A percentile compares a stretch with the other conserved stretches of the same genome.
phyloP scores from a whole-genome alignment of 208 protist species.

The Porcisia deanei region DNA sequence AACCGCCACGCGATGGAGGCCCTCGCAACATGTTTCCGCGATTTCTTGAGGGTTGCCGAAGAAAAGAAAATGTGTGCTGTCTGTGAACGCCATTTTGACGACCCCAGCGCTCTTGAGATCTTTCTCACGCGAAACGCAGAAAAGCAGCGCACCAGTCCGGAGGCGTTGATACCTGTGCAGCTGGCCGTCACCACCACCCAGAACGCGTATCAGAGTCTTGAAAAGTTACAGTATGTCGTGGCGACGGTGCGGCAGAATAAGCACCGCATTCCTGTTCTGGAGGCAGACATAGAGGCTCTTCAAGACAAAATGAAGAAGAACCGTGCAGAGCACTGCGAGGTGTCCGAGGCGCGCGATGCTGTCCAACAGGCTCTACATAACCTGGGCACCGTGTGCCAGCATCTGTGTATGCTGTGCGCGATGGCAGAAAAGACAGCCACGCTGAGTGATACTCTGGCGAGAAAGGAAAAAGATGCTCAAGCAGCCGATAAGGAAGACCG shows the following conservation, averaged over 20 bases:
- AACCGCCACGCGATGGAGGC: slow-evolving; percentile 45
- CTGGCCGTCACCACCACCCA: slow-evolving; percentile 20
- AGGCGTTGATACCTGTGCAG: slow-evolving; percentile 33
- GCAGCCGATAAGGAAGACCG: not conserved
- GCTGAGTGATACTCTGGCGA: slow-evolving; percentile 24
- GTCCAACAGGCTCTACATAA: slow-evolving; percentile 16
- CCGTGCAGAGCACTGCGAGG: slow-evolving; percentile 5
- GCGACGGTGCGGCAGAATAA: slow-evolving; percentile 36
- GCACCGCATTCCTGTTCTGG: slow-evolving; percentile 29
- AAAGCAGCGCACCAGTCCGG: slow-evolving; percentile 40
- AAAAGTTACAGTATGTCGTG: slow-evolving; percentile 40
- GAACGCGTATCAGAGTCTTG: slow-evolving; percentile 30
- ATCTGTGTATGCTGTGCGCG: slow-evolving; percentile 18
- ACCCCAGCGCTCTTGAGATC: slow-evolving; percentile 15
- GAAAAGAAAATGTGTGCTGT: slow-evolving; percentile 51
- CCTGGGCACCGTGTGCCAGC: slow-evolving; percentile 22
- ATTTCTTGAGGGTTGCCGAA: slow-evolving; percentile 54
- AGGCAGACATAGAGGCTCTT: slow-evolving; percentile 22
- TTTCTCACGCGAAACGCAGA: slow-evolving; percentile 51
- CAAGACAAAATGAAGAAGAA: not conserved
- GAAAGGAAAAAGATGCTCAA: slow-evolving; percentile 24
- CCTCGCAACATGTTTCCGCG: slow-evolving; percentile 54
- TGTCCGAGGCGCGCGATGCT: slow-evolving; percentile 10
- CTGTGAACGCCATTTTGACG: slow-evolving; percentile 61
- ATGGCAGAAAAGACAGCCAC: slow-evolving; percentile 24